Evolutionary conservation across 768 basidiomycete species (phyloP), one percentile per base, ranked within the genome.

Genomic region (Phaeolepiota aurea): DNA sequence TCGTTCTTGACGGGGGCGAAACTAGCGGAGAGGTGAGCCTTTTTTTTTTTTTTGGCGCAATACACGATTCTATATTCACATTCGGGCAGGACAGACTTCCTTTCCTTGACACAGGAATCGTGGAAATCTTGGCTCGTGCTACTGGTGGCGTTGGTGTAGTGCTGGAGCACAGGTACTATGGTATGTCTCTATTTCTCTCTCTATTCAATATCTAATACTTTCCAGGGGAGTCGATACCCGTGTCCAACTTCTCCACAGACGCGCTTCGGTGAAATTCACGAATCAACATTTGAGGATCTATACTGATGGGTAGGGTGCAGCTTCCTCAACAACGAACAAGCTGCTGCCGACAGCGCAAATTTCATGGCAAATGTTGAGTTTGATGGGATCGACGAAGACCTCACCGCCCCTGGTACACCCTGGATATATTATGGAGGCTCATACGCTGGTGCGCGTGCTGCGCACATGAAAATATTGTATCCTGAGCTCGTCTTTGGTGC

Each of bases 401-500:
- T 89, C 48, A 83, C 82, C 13, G 74, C 87, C 9, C 76, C 83
- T 13, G 64, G 63, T 20, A 82, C 82, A 1, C 86, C 87, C 5
- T 91, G 88, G 88, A 89, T 91, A 41, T 91, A 94, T 57, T 94
- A 94, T 52, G 94, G 94, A 11, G 85, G 87, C 5, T 91, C 87
- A 1, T 94, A 94, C 49, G 91, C 91, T 7, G 93, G 93, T 44
- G 93, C 92, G 5, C 80, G 92, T 10, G 82, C 91, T 0, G 93
- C 93, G 0, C 88, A 94, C 52, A 90, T 94, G 84, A 78, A 76
- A 41, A 64, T 88, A 21, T 69, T 92, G 18, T 92, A 90, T 53
- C 90, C 91, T 0, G 78, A 91, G 21, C 66, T 93, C n/a, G 84
- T 89, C 3, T 91, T 72, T 58, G 92, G 90, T 15, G 82, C 87